These are phyloP conservation scores for Kluyveromyces lactis DNA, from an alignment of 805 yeast genomes.

Conservation along the genomic window DNA sequence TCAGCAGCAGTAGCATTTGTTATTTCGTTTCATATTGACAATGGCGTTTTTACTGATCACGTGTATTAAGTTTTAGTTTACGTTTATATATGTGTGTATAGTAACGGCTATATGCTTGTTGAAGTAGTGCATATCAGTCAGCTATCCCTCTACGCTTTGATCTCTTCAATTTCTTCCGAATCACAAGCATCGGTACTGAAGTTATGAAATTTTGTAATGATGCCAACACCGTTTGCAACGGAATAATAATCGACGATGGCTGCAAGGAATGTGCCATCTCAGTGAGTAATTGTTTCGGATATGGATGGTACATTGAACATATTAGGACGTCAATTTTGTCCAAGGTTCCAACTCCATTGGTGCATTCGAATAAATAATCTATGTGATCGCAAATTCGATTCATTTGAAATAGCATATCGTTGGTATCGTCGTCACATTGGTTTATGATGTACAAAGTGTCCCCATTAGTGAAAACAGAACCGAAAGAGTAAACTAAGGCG, in stretches of 20 bases:
- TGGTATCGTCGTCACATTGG: slow-evolving; percentile 15
- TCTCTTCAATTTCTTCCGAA: slow-evolving; percentile 26
- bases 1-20: too few relatives aligned
- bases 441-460: slow-evolving; percentile 66
- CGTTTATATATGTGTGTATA: too few relatives aligned
- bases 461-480: slow-evolving; percentile 75
- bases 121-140: too few relatives aligned
- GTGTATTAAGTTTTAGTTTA: too few relatives aligned
- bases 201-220: slow-evolving; percentile 27
- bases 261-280: slow-evolving; percentile 31
- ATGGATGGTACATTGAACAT: slow-evolving; percentile 31
- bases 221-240: slow-evolving; percentile 22
- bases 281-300: slow-evolving; percentile 32
- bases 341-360: slow-evolving; percentile 15
- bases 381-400: slow-evolving; percentile 4
- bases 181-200: slow-evolving; percentile 26
- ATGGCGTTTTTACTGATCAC: too few relatives aligned
- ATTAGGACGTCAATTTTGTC: slow-evolving; percentile 25
- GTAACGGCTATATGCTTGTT: too few relatives aligned
- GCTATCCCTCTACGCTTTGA: slow-evolving; percentile 21
- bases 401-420: slow-evolving; percentile 6
- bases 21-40: too few relatives aligned
- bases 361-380: slow-evolving; percentile 23
- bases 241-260: slow-evolving; percentile 25
- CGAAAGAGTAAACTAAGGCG: slow-evolving; percentile 84